Evolutionary conservation across 495 filamentous ascomycete genomes (phyloP).

Genomic region (Lophiostoma macrostomum): DNA sequence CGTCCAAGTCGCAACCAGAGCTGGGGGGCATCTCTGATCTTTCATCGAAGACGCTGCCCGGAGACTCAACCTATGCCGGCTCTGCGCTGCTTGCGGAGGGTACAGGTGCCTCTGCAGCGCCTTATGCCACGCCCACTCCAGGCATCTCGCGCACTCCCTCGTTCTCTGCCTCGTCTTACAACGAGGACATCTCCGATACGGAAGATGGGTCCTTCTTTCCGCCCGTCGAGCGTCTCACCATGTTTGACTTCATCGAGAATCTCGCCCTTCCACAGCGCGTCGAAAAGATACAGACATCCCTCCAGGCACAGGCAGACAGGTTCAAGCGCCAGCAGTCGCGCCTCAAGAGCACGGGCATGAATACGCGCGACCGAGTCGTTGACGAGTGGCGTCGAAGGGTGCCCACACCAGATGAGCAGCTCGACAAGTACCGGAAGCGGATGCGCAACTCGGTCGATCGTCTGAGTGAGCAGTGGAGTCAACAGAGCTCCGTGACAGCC

Average conservation of each 20-base stretch:
- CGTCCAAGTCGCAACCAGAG: slow-evolving; percentile 36
- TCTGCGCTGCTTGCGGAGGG: slow-evolving; percentile 22
- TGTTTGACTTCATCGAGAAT: slow-evolving; percentile 93
- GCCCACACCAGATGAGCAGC: slow-evolving; percentile 83
- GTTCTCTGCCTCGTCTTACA: slow-evolving; percentile 55
- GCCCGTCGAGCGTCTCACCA: slow-evolving; percentile 83
- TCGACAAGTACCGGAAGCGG: slow-evolving; percentile 82
- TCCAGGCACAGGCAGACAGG: slow-evolving; percentile 78
- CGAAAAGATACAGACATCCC: slow-evolving; percentile 77
- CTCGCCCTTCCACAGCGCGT: slow-evolving; percentile 83
- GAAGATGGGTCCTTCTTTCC: slow-evolving; percentile 82
- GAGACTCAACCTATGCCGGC: slow-evolving; percentile 26
- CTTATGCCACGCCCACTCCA: slow-evolving; percentile 50
- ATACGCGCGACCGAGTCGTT: slow-evolving; percentile 69
- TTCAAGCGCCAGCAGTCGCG: slow-evolving; percentile 79
- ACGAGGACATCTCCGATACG: slow-evolving; percentile 55
- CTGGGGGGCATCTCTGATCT: slow-evolving; percentile 27
- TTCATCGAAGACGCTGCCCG: slow-evolving; percentile 23
- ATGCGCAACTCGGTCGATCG: slow-evolving; percentile 88
- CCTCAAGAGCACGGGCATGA: slow-evolving; percentile 56
- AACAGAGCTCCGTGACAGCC: slow-evolving; percentile 78
- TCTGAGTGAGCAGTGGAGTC: slow-evolving; percentile 79
- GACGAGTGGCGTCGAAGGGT: slow-evolving; percentile 82
- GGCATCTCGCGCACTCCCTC: slow-evolving; percentile 67
- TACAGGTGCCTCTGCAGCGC: background rate